These are phyloP conservation scores for Santalum album DNA, from an alignment of 164 flowering plant species.

Conservation along the genomic window DNA sequence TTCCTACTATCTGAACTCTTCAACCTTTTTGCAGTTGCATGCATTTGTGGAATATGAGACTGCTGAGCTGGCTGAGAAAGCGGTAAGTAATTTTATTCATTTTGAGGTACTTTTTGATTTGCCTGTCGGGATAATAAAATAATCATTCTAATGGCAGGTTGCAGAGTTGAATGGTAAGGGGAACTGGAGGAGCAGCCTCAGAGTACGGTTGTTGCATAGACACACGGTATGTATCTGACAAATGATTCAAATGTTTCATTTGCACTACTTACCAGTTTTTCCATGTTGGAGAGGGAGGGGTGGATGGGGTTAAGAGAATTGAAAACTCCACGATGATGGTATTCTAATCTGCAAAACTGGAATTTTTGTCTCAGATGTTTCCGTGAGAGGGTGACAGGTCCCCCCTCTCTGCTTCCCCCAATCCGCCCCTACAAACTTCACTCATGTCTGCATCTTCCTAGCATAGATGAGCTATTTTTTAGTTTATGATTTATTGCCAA, in stretches of 20 bases:
- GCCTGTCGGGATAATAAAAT: neutral
- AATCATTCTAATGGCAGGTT: slow-evolving; percentile 31
- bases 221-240: slow-evolving; percentile 33
- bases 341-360: too few relatives aligned
- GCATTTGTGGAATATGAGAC: slow-evolving; percentile 95
- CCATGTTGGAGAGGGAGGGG: neutral
- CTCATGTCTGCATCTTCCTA: too few relatives aligned
- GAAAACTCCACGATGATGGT: neutral
- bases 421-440: too few relatives aligned
- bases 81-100: slow-evolving; percentile 44
- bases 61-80: slow-evolving; percentile 87
- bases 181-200: slow-evolving; percentile 88
- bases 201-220: slow-evolving; percentile 60
- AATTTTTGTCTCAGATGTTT: too few relatives aligned
- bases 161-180: slow-evolving; percentile 71
- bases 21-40: slow-evolving; percentile 58
- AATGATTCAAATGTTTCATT: neutral
- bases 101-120: neutral
- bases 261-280: neutral
- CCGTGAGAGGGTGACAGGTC: too few relatives aligned
- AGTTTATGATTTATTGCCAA: too few relatives aligned
- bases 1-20: neutral
- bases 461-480: too few relatives aligned
- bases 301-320: neutral
- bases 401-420: too few relatives aligned